phyloP scores from a whole-genome alignment of 805 yeast species.

The Nakazawaea wyomingensis region DNA sequence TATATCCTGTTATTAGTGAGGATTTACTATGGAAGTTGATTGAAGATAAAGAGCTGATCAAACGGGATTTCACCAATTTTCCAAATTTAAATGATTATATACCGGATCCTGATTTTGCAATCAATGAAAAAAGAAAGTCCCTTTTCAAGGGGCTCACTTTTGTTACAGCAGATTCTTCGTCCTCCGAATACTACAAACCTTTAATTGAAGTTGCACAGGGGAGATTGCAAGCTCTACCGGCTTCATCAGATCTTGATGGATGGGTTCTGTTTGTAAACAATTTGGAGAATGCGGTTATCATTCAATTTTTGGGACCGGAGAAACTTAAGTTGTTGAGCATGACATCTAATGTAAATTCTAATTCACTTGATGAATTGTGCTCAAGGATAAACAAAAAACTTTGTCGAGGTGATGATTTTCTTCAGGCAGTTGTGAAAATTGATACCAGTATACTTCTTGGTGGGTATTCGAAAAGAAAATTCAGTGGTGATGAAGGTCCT shows the following conservation, averaged over 20 bases:
- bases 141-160: slow-evolving; percentile 8
- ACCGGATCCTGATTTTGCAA: neutral
- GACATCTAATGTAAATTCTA: neutral
- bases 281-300: neutral
- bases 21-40: slow-evolving; percentile 2
- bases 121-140: neutral
- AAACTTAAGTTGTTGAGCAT: slow-evolving; percentile 1
- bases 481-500: neutral
- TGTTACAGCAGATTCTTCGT: slow-evolving; percentile 1
- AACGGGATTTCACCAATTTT: neutral
- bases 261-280: neutral
- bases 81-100: slow-evolving; percentile 3
- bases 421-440: slow-evolving; percentile 2
- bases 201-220: slow-evolving; percentile 8
- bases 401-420: slow-evolving; percentile 6
- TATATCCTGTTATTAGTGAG: slow-evolving; percentile 9
- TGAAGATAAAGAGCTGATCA: neutral
- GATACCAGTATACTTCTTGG: slow-evolving; percentile 4
- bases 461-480: slow-evolving; percentile 5
- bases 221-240: neutral
- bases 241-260: neutral
- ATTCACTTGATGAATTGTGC: slow-evolving; percentile 1
- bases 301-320: slow-evolving; percentile 5
- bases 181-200: slow-evolving; percentile 1
- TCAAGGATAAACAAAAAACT: slow-evolving; percentile 1